Conservation (phyloP, 495 filamentous ascomycete genomes). For the Rostrohypoxylon terebratum region DNA sequence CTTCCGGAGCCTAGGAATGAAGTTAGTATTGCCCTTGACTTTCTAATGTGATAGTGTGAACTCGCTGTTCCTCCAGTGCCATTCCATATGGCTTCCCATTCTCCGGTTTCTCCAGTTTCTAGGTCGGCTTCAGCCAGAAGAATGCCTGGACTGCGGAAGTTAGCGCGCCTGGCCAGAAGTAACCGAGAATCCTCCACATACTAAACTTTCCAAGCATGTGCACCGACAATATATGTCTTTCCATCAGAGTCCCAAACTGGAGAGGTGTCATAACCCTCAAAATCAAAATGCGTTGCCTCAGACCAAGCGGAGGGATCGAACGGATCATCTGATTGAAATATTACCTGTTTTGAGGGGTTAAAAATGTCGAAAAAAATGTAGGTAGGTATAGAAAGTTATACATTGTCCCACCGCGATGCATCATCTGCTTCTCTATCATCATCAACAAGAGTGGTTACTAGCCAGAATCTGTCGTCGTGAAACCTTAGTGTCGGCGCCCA, state of each 20-base stretch:
- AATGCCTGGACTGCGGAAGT: slow-evolving; percentile 50
- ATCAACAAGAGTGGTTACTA: slow-evolving; percentile 58
- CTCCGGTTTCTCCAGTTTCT: slow-evolving; percentile 52
- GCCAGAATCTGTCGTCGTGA: slow-evolving; percentile 54
- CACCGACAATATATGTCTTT: slow-evolving; percentile 60
- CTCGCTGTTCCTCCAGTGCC: slow-evolving; percentile 56
- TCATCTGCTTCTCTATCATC: slow-evolving; percentile 53
- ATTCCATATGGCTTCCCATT: slow-evolving; percentile 58
- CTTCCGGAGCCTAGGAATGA: slow-evolving; percentile 64
- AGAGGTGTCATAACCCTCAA: slow-evolving; percentile 57
- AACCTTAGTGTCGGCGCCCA: slow-evolving; percentile 58
- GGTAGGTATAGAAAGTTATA: slow-evolving; percentile 18
- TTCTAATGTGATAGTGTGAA: not conserved
- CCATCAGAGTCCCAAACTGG: slow-evolving; percentile 66
- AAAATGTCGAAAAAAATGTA: too few species aligned
- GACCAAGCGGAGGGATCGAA: slow-evolving; percentile 53
- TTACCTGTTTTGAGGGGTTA: slow-evolving; percentile 52
- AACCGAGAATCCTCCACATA: slow-evolving; percentile 25
- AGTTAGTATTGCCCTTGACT: not conserved
- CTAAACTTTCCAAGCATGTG: slow-evolving; percentile 58
- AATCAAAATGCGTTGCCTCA: slow-evolving; percentile 56
- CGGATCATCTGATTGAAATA: slow-evolving; percentile 55
- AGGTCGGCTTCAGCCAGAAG: slow-evolving; percentile 54
- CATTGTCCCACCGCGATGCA: slow-evolving; percentile 57
- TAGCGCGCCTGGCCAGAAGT: not conserved